phyloP scores from a whole-genome alignment of 371 early-diverging fungal genomes.

The Dichotomocladium elegans region DNA sequence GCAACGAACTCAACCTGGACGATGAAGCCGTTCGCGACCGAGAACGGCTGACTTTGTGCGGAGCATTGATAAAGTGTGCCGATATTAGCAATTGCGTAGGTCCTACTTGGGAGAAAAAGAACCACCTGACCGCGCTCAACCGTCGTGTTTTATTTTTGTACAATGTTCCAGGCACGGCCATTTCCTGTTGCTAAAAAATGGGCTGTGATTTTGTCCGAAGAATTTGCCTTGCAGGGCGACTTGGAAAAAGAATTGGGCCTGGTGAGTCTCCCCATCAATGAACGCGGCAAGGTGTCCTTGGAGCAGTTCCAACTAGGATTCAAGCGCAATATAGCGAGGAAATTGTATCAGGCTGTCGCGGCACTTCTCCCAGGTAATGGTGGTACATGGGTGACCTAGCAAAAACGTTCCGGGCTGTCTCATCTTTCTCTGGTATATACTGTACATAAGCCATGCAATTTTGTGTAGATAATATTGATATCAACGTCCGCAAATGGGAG shows the following conservation, averaged over 20 bases:
- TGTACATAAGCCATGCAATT: conserved; percentile 31
- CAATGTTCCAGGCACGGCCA: conserved; percentile 48
- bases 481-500: conserved; percentile 34
- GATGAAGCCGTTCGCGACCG: conserved; percentile 17
- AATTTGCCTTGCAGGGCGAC: conserved; percentile 66
- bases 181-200: conserved; percentile 58
- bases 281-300: conserved; percentile 32
- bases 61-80: conserved; percentile 81
- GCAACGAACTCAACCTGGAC: conserved; percentile 15
- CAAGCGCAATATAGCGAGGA: conserved; percentile 32
- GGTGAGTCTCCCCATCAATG: conserved; percentile 33
- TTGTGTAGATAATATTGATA: conserved; percentile 29
- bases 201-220: conserved; percentile 57
- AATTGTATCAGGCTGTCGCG: conserved; percentile 31
- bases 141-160: no score
- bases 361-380: conserved; percentile 28
- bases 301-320: conserved; percentile 41
- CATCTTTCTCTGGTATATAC: conserved; percentile 1
- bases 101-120: no score
- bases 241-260: conserved; percentile 63
- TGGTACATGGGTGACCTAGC: conserved; percentile 12
- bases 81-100: conserved; percentile 79
- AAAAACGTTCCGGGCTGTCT: no score
- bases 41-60: conserved; percentile 50
- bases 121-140: no score